Conservation (phyloP, 2,329 filamentous ascomycete genomes). For the Alternaria novae-zelandiae region DNA sequence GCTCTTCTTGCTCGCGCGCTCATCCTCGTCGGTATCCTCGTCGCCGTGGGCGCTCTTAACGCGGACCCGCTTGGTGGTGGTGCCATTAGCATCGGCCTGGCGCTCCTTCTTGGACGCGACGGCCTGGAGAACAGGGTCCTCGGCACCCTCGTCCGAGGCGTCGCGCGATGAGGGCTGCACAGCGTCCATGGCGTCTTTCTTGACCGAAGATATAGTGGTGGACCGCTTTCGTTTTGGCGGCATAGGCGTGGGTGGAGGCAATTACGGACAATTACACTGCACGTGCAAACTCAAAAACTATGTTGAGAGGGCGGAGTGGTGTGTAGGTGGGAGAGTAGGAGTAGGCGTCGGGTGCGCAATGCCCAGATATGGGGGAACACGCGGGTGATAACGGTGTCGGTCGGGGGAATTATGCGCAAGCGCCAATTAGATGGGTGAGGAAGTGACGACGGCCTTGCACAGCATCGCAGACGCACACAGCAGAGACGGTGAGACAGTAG, state of each 20-base stretch:
- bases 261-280: not conserved
- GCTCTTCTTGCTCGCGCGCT: slow-evolving; percentile 44
- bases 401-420: slow-evolving; percentile 5
- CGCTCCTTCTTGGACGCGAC: slow-evolving; percentile 66
- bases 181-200: slow-evolving; percentile 61
- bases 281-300: not conserved
- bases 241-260: slow-evolving; percentile 28
- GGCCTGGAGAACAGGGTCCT: slow-evolving; percentile 69
- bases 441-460: slow-evolving; percentile 5
- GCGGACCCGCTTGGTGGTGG: slow-evolving; percentile 79
- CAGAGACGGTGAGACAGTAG: not conserved
- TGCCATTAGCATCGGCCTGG: slow-evolving; percentile 60
- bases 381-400: slow-evolving; percentile 20
- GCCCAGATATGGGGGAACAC: slow-evolving; percentile 8
- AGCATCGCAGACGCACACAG: not conserved
- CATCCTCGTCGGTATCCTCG: slow-evolving; percentile 53
- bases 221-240: slow-evolving; percentile 81
- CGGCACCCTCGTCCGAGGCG: slow-evolving; percentile 81
- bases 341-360: slow-evolving; percentile 1
- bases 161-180: slow-evolving; percentile 79
- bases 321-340: not conserved
- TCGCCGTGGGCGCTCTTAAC: slow-evolving; percentile 55
- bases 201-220: slow-evolving; percentile 58
- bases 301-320: not conserved
- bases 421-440: slow-evolving; percentile 10